Evolutionary conservation across 2,329 filamentous ascomycete species (phyloP), one percentile per base, ranked within the genome.

Genomic region (Fusarium drepaniforme): DNA sequence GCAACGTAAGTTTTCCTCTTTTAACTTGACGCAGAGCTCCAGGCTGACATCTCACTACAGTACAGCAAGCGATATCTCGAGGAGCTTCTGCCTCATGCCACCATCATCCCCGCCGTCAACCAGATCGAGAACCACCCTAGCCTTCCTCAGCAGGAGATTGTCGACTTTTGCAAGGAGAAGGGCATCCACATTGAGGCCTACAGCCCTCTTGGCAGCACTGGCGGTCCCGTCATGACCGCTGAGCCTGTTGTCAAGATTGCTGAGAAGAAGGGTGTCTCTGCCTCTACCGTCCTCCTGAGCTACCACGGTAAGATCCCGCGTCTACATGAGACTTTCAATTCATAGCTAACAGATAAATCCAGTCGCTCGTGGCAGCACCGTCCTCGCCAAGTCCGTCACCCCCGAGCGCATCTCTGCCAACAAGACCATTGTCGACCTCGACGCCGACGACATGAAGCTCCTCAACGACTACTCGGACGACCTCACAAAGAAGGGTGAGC

Each of bases 121-220:
- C 92, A 94, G 85, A 93, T 93, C 79, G 92, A 94, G 83, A 93
- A 93, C 86, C 91, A 93, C 85, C 92, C 92, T 16, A 88, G 88
- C 8, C 88, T 93, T 13, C 92, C 92, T 2, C 92, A 95, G 84
- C 88, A 93, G 76, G 91, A 94, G 72, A 90, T 95, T 70, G 90
- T 93, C 70, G 89, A 93, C 73, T 88, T 91, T 77, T 94, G 92
- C 87, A 88, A 88, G 69, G 85, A 87, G 68, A 92, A 93, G 83
- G 90, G 90, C 67, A 94, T 95, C 71, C 89, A 93, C 78, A 84
- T 94, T 80, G 92, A 94, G 75, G 93, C 93, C 18, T 95, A 95
- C 86, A 90, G 88, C 76, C 90, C 90, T n/a, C 85, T 92, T 1
- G 90, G 90, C 42, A 90, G 88, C 84, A 90, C 91, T 6, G 90